Evolutionary conservation across 176 grass and related monocot species (phyloP), one percentile per base, ranked within the genome.

Genomic region (Oryza longistaminata): DNA sequence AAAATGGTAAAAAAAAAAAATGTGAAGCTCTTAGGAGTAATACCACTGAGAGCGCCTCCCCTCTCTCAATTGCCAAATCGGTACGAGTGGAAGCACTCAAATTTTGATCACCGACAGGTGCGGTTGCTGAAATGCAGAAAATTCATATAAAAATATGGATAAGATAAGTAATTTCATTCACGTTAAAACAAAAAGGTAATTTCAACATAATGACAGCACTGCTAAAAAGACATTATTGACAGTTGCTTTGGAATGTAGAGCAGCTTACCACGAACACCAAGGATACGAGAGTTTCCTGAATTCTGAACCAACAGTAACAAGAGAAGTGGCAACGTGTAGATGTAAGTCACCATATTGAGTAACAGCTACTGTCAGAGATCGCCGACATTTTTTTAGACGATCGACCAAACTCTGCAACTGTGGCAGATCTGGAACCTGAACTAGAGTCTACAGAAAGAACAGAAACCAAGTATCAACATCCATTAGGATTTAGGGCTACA

Each of bases 381-480:
- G 9, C 96, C 93, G 2, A 89, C 88, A 76, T 98, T 94, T 94
- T 94, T 96, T 95, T 2, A 94, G 90, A 70, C 93, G 91, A 35
- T 98, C 96, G 42, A 98, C 96, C 70, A 98, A 83, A 55, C 82
- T 98, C 79, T 98, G 93, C 37, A 96, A 81, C 76, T 92, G 96
- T 67, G 86, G 83, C 27, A 96, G 77, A 81, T 98, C 96, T 21
- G 90, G 93, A 70, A 98, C 93, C 81, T 96, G 93, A 75, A 92
- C 96, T 71, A 98, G 71, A 69, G 91, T 98, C 93, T 96, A 84
- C 81, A 79, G 80, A 94, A 69, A 92, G 75, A 79, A 91, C 55
- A 74, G 9, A 21, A 39, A 70, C 49, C 3, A 69, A 64, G 37
- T 83, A 61, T 48, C 11, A 55, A 21, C 52, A 55, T 55, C 17